A percentile compares a stretch with the other conserved stretches of the same genome.
phyloP scores from a whole-genome alignment of 257 asterid species.

The Ocimum tenuiflorum region DNA sequence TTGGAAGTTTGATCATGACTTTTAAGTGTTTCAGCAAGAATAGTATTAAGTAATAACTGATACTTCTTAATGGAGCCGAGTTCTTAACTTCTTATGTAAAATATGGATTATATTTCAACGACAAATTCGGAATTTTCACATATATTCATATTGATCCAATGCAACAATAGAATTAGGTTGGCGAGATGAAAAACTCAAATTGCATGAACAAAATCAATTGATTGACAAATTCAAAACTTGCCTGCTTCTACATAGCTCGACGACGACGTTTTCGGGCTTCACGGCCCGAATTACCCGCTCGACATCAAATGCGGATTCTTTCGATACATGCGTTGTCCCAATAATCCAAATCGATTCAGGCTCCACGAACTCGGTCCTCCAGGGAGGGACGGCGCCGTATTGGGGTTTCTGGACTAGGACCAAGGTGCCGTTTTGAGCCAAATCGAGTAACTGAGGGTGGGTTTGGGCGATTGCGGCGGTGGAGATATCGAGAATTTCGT shows the following conservation, averaged over 20 bases:
- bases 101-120: too few species aligned
- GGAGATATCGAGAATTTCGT: constrained; percentile 42
- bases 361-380: constrained; percentile 80
- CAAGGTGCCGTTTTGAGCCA: constrained; percentile 62
- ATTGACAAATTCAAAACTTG: constrained; percentile 28
- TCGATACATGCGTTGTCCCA: constrained; percentile 72
- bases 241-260: constrained; percentile 96
- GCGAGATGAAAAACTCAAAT: not conserved
- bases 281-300: constrained; percentile 63
- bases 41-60: not conserved
- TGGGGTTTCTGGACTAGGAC: constrained; percentile 51
- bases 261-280: constrained; percentile 78
- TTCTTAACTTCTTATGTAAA: too few species aligned
- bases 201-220: not conserved
- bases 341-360: constrained; percentile 75
- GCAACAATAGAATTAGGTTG: not conserved
- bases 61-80: not conserved
- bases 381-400: constrained; percentile 73
- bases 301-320: constrained; percentile 50
- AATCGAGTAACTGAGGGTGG: constrained; percentile 63
- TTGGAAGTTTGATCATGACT: not conserved
- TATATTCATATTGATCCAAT: not conserved
- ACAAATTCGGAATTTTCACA: not conserved
- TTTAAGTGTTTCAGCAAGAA: not conserved
- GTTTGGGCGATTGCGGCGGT: constrained; percentile 44